Conservation (phyloP, 2,329 filamentous ascomycete species). For the Trichoderma sp. region DNA sequence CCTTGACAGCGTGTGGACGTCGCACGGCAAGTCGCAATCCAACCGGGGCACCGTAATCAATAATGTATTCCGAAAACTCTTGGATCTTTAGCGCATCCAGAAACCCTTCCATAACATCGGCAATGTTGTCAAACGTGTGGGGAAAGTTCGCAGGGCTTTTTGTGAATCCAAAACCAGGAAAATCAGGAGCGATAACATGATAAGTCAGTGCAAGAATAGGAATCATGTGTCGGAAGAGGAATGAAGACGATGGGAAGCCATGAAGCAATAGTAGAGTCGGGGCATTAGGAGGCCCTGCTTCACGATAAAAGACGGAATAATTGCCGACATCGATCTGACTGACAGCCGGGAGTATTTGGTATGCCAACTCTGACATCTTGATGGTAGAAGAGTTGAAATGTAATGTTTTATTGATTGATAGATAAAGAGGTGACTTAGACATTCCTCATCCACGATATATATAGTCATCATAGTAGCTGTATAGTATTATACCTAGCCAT, state of each 20-base stretch:
- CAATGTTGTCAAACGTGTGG: slow-evolving; percentile 59
- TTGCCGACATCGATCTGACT: slow-evolving; percentile 39
- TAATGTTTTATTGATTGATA: neutral
- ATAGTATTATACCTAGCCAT: neutral
- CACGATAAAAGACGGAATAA: slow-evolving; percentile 48
- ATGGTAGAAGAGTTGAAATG: neutral
- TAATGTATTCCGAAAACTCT: slow-evolving; percentile 61
- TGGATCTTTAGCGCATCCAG: slow-evolving; percentile 51
- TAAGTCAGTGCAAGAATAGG: slow-evolving; percentile 46
- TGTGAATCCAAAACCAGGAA: slow-evolving; percentile 65
- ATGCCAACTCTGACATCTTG: slow-evolving; percentile 14
- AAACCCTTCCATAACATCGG: slow-evolving; percentile 53
- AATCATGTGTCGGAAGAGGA: slow-evolving; percentile 51
- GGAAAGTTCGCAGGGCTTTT: slow-evolving; percentile 50
- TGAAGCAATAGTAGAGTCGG: slow-evolving; percentile 50
- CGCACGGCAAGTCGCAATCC: slow-evolving; percentile 58
- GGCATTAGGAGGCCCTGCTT: slow-evolving; percentile 37
- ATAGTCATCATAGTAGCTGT: neutral
- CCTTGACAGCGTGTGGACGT: slow-evolving; percentile 51
- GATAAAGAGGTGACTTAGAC: neutral
- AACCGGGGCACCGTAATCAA: slow-evolving; percentile 65
- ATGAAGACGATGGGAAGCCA: slow-evolving; percentile 51
- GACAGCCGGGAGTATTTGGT: slow-evolving; percentile 9
- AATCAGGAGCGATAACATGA: slow-evolving; percentile 58
- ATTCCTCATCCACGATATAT: neutral